Evolutionary conservation across 2,329 filamentous ascomycete genomes (phyloP).

Genomic region (Aureobasidium sp.): DNA sequence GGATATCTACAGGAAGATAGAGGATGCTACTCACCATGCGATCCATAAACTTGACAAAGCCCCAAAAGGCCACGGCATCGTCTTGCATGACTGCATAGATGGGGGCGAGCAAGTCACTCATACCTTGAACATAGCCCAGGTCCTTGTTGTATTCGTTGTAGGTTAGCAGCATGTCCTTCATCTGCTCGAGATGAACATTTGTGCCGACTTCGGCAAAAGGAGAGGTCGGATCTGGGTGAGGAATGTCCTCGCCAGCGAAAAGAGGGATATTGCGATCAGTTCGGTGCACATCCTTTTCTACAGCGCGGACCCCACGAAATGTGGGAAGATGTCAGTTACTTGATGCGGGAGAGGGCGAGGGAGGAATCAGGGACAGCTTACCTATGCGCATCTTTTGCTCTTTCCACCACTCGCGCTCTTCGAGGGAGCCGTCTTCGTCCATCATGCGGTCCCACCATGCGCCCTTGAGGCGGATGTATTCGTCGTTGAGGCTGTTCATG

Average conservation of each 20-base stretch:
- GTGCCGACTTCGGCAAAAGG: conserved; percentile 89
- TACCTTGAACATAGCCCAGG: conserved; percentile 94
- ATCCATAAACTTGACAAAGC: conserved; percentile 91
- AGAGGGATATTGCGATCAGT: conserved; percentile 93
- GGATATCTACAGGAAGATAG: no score
- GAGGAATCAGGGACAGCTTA: conserved; percentile 41
- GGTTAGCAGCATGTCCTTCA: conserved; percentile 97
- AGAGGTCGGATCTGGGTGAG: conserved; percentile 90
- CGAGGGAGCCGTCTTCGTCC: conserved; percentile 67
- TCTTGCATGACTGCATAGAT: conserved; percentile 97
- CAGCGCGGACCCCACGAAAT: conserved; percentile 44
- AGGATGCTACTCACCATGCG: conserved; percentile 59
- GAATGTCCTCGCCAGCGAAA: conserved; percentile 91
- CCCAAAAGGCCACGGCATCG: conserved; percentile 95
- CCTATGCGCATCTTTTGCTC: conserved; percentile 90
- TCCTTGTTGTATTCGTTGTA: conserved; percentile 98
- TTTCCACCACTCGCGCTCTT: conserved; percentile 91
- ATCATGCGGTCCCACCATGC: conserved; percentile 93
- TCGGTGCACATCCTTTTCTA: conserved; percentile 97
- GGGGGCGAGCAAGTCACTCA: conserved; percentile 92
- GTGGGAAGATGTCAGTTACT: conserved; percentile 38
- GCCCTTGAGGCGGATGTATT: conserved; percentile 88
- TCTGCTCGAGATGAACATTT: conserved; percentile 94
- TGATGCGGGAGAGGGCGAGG: neutral
- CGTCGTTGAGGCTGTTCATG: conserved; percentile 77